These are phyloP conservation scores for Tricholoma matsutake DNA, from an alignment of 768 basidiomycete genomes.

Conservation along the genomic window DNA sequence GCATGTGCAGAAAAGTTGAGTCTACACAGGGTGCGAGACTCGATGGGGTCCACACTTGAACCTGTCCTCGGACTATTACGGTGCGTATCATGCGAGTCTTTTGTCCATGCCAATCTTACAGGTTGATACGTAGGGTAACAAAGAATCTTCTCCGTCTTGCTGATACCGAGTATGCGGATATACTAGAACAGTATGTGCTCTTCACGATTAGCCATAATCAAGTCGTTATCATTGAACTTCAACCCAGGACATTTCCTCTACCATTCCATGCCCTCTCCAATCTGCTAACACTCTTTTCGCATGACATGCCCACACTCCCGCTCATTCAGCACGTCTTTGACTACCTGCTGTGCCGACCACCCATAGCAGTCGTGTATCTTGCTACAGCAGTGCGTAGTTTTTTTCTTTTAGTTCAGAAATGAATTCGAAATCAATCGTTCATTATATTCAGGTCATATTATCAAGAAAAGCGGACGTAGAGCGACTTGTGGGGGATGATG, in stretches of 20 bases:
- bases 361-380: constrained; percentile 79
- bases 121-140: constrained; percentile 49
- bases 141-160: constrained; percentile 68
- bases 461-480: constrained; percentile 66
- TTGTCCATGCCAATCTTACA: not conserved
- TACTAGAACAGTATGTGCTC: constrained; percentile 59
- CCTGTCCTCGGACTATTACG: constrained; percentile 80
- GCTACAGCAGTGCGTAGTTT: constrained; percentile 65
- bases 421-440: not conserved
- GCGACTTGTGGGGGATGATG: constrained; percentile 63
- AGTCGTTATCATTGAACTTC: not conserved
- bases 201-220: not conserved
- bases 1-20: constrained; percentile 69
- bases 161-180: constrained; percentile 65
- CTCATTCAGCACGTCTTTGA: constrained; percentile 93
- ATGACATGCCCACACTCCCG: constrained; percentile 86
- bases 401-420: not conserved
- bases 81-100: constrained; percentile 31
- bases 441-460: constrained; percentile 58
- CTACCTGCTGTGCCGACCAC: constrained; percentile 80
- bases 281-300: constrained; percentile 87
- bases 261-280: constrained; percentile 91
- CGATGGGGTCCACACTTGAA: constrained; percentile 83
- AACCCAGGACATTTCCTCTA: constrained; percentile 61
- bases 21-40: constrained; percentile 76